A percentile compares a stretch with the other conserved stretches of the same genome.
These are phyloP conservation scores for Boeremia lycopersici DNA, from an alignment of 2,329 filamentous ascomycete species.

Conservation along the genomic window DNA sequence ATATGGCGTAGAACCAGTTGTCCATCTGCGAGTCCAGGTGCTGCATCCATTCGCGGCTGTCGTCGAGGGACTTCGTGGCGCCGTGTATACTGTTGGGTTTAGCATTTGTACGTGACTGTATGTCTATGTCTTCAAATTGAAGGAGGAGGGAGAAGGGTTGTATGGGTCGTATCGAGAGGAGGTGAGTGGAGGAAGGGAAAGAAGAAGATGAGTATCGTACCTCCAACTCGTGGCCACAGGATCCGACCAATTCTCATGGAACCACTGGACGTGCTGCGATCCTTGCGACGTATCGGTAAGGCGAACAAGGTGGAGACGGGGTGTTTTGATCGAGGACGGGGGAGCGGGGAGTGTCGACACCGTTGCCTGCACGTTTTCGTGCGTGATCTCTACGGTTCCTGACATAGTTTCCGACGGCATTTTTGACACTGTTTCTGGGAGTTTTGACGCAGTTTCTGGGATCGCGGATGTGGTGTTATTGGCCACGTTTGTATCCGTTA, in stretches of 20 bases:
- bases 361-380: not conserved
- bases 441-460: too few species aligned
- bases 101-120: not conserved
- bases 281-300: constrained; percentile 25
- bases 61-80: constrained; percentile 18
- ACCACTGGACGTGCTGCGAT: constrained; percentile 34
- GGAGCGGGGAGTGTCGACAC: not conserved
- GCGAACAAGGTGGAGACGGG: constrained; percentile 31
- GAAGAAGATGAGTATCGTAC: constrained; percentile 2
- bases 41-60: constrained; percentile 31
- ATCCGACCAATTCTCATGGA: constrained; percentile 36
- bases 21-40: constrained; percentile 13
- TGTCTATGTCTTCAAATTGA: not conserved
- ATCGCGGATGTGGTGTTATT: too few species aligned
- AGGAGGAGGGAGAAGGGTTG: not conserved
- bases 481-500: too few species aligned
- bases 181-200: not conserved
- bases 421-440: too few species aligned
- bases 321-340: constrained; percentile 20
- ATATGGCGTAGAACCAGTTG: constrained; percentile 22
- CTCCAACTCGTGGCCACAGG: constrained; percentile 32
- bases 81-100: constrained; percentile 25
- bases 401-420: not conserved
- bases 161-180: not conserved
- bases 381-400: not conserved